phyloP scores from a whole-genome alignment of 1,139 yeast species.

The Saccharomyces pastorianus region DNA sequence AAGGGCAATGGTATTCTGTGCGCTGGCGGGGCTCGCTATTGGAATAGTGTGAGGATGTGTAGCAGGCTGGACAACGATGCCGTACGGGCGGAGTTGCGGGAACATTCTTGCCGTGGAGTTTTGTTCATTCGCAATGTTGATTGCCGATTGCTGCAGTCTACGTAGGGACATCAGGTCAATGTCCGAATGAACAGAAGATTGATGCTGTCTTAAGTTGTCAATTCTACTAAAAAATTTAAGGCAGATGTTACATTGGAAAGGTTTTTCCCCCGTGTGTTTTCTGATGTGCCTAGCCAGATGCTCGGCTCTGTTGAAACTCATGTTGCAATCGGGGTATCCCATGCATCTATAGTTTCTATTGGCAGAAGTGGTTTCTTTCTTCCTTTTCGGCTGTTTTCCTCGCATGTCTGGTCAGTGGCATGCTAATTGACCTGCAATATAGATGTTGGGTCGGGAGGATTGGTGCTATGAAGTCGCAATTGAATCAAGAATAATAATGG shows the following conservation, averaged over 20 bases:
- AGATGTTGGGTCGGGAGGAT: neutral
- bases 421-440: neutral
- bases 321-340: conserved; percentile 78
- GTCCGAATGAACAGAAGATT: conserved; percentile 78
- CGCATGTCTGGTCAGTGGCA: neutral
- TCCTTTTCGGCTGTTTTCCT: conserved; percentile 1
- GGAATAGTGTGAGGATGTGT: neutral
- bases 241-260: conserved; percentile 82
- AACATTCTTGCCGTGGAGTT: neutral
- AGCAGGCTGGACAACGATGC: neutral
- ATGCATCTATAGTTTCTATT: conserved; percentile 58
- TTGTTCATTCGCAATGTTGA: neutral
- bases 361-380: neutral
- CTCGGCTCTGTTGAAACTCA: conserved; percentile 84
- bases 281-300: conserved; percentile 88
- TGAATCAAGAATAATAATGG: neutral
- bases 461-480: neutral
- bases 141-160: neutral
- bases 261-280: conserved; percentile 92
- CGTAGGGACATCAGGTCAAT: conserved; percentile 1
- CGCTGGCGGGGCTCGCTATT: neutral
- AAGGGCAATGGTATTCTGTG: neutral
- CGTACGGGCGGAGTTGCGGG: neutral
- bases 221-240: conserved; percentile 71
- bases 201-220: conserved; percentile 86